A percentile compares a stretch with the other conserved stretches of the same genome.
These are phyloP conservation scores for Monilinia fructigena DNA, from an alignment of 2,329 filamentous ascomycete species.

Conservation along the genomic window DNA sequence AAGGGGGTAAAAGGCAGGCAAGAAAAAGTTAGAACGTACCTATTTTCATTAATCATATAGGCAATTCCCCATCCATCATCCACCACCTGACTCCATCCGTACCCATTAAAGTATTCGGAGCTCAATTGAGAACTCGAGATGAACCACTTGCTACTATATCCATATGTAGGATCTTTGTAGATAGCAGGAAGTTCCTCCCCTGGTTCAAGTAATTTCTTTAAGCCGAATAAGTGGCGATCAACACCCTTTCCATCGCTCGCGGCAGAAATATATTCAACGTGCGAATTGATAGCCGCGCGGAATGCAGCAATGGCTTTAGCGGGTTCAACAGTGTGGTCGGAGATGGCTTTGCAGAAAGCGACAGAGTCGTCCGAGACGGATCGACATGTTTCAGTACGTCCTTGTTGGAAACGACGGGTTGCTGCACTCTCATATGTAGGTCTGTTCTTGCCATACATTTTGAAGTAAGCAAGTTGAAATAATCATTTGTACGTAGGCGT, in stretches of 20 bases:
- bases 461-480: conserved; percentile 96
- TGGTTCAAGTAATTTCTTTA: conserved; percentile 83
- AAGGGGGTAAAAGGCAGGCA: neutral
- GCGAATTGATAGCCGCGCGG: conserved; percentile 75
- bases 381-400: conserved; percentile 94
- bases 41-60: conserved; percentile 99
- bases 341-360: conserved; percentile 85
- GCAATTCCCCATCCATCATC: conserved; percentile 96
- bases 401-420: conserved; percentile 91
- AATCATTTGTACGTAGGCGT: conserved; percentile 97
- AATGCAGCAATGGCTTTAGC: conserved; percentile 71
- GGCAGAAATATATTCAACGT: conserved; percentile 86
- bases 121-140: conserved; percentile 86
- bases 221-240: conserved; percentile 92
- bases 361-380: conserved; percentile 87
- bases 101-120: conserved; percentile 97
- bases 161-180: conserved; percentile 82
- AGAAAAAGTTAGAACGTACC: conserved; percentile 49
- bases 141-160: conserved; percentile 85
- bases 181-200: conserved; percentile 79
- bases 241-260: conserved; percentile 92
- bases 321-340: conserved; percentile 62
- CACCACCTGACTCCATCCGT: conserved; percentile 97
- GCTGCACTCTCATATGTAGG: conserved; percentile 97
- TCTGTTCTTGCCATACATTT: conserved; percentile 98